These are phyloP conservation scores for Cylindrotheca fusiformis DNA, from an alignment of 108 stramenopile species.

Conservation along the genomic window DNA sequence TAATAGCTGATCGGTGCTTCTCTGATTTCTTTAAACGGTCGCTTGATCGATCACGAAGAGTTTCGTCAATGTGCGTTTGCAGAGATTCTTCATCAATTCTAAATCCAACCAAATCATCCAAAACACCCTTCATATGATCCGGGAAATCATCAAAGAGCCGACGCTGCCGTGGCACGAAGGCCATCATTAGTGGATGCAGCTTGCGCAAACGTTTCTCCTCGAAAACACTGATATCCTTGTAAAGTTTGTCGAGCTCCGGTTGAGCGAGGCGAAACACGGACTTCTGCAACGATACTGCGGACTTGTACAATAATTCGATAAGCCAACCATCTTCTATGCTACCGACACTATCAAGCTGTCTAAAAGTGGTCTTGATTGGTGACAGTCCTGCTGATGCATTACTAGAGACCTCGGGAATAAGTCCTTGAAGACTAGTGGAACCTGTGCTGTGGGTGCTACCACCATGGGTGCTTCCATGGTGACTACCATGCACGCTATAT, in stretches of 20 bases:
- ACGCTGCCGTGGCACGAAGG: slow-evolving; percentile 59
- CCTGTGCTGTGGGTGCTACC: slow-evolving; percentile 20
- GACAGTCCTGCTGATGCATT: slow-evolving; percentile 17
- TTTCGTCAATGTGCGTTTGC: slow-evolving; percentile 60
- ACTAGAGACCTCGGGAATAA: background rate
- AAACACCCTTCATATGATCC: slow-evolving; percentile 35
- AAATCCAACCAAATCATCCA: slow-evolving; percentile 62
- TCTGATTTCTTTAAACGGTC: slow-evolving; percentile 51
- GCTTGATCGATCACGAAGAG: slow-evolving; percentile 58
- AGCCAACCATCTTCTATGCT: slow-evolving; percentile 68
- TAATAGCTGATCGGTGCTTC: slow-evolving; percentile 45
- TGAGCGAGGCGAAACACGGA: slow-evolving; percentile 55
- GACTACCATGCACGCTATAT: slow-evolving; percentile 32
- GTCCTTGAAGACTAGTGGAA: slow-evolving; percentile 27
- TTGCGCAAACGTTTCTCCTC: slow-evolving; percentile 53
- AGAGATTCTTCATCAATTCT: slow-evolving; percentile 64
- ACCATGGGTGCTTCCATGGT: slow-evolving; percentile 29
- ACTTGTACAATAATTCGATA: slow-evolving; percentile 74
- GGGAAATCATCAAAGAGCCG: slow-evolving; percentile 57
- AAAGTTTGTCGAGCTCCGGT: slow-evolving; percentile 54
- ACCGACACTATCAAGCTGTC: slow-evolving; percentile 3
- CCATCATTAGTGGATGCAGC: slow-evolving; percentile 58
- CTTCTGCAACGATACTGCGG: slow-evolving; percentile 56
- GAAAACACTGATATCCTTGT: slow-evolving; percentile 44
- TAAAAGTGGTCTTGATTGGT: slow-evolving; percentile 27